Base-by-base conservation (phyloP, 2,329 filamentous ascomycete genomes). In the Penicillium nordicum region DNA sequence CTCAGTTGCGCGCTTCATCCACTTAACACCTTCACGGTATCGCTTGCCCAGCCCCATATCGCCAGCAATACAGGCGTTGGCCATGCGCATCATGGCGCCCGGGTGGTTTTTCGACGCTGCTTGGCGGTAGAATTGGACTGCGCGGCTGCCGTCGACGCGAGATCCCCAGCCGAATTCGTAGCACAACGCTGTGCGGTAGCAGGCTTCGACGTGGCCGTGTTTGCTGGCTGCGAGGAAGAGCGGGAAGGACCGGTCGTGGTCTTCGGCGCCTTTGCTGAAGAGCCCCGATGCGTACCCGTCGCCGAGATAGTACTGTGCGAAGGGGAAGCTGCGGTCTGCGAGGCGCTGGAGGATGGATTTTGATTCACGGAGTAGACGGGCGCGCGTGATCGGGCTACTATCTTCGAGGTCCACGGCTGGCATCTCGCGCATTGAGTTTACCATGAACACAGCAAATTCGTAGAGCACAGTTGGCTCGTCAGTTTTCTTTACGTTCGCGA, bases 161-260 rank as follows among this genome's bases (percentile, higher is more conserved):
- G 88, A 95, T 40, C 94, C 94, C 94, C 94, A 99, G 60, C 92
- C 94, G 74, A 97, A 97, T 74, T 99, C 94, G 77, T 97, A 97
- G 78, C 92, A 97, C 54, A 99, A 81, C 16, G 89, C 94, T 50
- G 93, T 88, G 53, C 94, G 89, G 75, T 97, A 99, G 36, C 88
- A 92, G 55, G 94, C 94, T 78, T 99, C 94, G 46, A 94, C 92
- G 73, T 99, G 94, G 32, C 94, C 94, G 76, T 97, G 94, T 77
- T 97, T 99, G 67, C 90, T 93, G 9, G 94, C 94, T 16, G 94
- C 85, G 37, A 96, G 83, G 71, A 99, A 99, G 30, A 97, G 84
- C 9, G 91, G 89, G 70, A 97, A 97, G 0, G 94, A 92, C 40
- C 89, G 87, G 69, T 92, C 90, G 71, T 95, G 88, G 71, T 99